Conservation (phyloP, 2,329 filamentous ascomycete species). For the Malbranchea cinnamomea region DNA sequence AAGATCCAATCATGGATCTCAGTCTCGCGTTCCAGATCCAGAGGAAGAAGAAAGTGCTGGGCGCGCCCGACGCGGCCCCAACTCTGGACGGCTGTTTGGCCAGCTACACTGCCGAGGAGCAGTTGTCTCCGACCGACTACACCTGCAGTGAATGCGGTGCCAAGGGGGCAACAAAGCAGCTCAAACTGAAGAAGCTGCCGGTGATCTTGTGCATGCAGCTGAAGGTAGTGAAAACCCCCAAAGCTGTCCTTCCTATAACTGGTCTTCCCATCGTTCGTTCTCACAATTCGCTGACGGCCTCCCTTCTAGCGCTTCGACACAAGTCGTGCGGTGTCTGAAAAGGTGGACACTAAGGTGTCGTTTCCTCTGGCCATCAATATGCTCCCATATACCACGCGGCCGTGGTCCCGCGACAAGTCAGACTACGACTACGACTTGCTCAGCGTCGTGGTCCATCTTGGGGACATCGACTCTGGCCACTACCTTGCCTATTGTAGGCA, state of each 20-base stretch:
- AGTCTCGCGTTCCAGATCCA: conserved; percentile 75
- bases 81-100: conserved; percentile 64
- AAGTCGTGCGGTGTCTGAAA: conserved; percentile 58
- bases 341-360: conserved; percentile 73
- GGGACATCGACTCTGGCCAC: conserved; percentile 82
- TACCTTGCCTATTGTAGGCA: conserved; percentile 82
- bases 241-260: background rate
- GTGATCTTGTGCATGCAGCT: conserved; percentile 85
- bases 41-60: conserved; percentile 40
- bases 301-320: conserved; percentile 53
- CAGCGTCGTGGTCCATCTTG: conserved; percentile 83
- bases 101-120: conserved; percentile 75
- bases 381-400: conserved; percentile 69
- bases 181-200: conserved; percentile 70
- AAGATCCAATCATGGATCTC: conserved; percentile 83
- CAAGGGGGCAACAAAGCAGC: conserved; percentile 68
- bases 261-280: background rate
- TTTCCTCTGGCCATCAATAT: conserved; percentile 83
- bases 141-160: conserved; percentile 66
- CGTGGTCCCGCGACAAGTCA: conserved; percentile 22
- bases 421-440: conserved; percentile 74
- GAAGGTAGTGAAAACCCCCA: too few species aligned
- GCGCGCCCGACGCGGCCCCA: conserved; percentile 28
- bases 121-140: conserved; percentile 60
- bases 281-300: conserved; percentile 1